phyloP scores from a whole-genome alignment of 2,329 filamentous ascomycete species.

The Aspergillus calidoustus region DNA sequence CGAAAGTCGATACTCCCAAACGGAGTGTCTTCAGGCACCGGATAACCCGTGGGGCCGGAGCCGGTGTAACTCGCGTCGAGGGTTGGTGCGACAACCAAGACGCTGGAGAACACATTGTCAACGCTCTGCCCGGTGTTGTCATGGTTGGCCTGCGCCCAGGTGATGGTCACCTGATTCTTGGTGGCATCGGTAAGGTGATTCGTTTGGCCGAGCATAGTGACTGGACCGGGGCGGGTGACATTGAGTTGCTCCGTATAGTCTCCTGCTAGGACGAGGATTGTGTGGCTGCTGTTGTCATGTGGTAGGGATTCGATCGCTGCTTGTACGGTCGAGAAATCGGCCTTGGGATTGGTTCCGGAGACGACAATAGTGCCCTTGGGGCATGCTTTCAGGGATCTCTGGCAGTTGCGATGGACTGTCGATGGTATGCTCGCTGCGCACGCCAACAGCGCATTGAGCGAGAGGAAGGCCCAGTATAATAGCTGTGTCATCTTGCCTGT shows the following conservation, averaged over 20 bases:
- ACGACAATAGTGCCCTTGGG: slow-evolving; percentile 36
- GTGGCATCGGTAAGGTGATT: slow-evolving; percentile 51
- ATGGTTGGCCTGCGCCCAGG: slow-evolving; percentile 62
- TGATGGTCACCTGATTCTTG: slow-evolving; percentile 60
- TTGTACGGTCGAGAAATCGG: slow-evolving; percentile 49
- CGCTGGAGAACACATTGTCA: slow-evolving; percentile 67
- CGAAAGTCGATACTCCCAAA: slow-evolving; percentile 68
- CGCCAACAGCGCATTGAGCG: slow-evolving; percentile 15
- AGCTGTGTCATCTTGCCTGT: slow-evolving; percentile 9
- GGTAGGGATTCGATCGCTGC: slow-evolving; percentile 54
- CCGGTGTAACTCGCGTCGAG: slow-evolving; percentile 67
- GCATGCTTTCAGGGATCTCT: slow-evolving; percentile 30
- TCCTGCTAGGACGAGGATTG: slow-evolving; percentile 65
- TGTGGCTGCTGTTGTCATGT: slow-evolving; percentile 51
- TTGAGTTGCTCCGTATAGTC: slow-evolving; percentile 69
- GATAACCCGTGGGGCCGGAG: slow-evolving; percentile 63
- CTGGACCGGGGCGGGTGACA: slow-evolving; percentile 63
- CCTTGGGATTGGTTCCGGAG: slow-evolving; percentile 26
- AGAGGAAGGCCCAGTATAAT: slow-evolving; percentile 18
- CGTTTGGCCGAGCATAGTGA: slow-evolving; percentile 66
- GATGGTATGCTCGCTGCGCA: slow-evolving; percentile 15
- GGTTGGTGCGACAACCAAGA: slow-evolving; percentile 66
- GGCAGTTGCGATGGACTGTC: slow-evolving; percentile 29
- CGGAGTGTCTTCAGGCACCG: slow-evolving; percentile 64
- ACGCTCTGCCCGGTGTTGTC: slow-evolving; percentile 40